phyloP scores from a whole-genome alignment of 1,284 basidiomycete species.

The Ustilago sp. region DNA sequence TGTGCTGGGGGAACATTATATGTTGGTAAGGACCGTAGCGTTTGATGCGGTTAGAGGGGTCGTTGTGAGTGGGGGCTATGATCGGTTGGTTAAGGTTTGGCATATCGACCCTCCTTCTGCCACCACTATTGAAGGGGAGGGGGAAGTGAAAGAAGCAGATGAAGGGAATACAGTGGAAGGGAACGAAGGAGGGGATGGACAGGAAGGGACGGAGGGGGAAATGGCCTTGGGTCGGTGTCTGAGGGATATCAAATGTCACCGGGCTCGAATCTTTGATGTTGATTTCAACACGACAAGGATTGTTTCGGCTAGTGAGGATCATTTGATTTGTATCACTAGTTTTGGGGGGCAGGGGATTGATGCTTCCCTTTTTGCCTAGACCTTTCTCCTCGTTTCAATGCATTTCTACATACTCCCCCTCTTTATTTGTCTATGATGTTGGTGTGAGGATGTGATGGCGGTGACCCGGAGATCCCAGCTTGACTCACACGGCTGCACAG shows the following conservation, averaged over 20 bases:
- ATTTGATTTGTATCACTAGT: conserved; percentile 48
- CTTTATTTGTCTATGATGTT: neutral
- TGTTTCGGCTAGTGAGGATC: conserved; percentile 55
- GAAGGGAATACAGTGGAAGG: neutral
- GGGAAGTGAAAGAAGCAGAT: neutral
- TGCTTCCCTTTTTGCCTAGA: conserved; percentile 42
- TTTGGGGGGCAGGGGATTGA: conserved; percentile 50
- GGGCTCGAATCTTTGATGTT: conserved; percentile 53
- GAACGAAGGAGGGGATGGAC: neutral
- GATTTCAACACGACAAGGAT: conserved; percentile 53
- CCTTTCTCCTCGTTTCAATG: neutral
- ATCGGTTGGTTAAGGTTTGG: conserved; percentile 55
- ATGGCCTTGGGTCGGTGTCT: conserved; percentile 18
- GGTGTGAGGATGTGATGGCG: neutral
- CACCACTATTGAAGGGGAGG: neutral
- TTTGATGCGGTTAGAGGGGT: conserved; percentile 35
- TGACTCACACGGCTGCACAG: too few relatives aligned
- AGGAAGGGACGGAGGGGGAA: neutral
- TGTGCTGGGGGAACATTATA: conserved; percentile 40
- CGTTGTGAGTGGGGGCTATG: conserved; percentile 57
- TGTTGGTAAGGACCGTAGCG: conserved; percentile 53
- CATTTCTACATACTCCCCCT: neutral
- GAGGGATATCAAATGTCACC: conserved; percentile 30
- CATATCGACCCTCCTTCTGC: conserved; percentile 5
- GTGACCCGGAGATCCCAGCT: neutral